Evolutionary conservation across 805 yeast genomes (phyloP).

Genomic region (Yamadazyma philogaea): DNA sequence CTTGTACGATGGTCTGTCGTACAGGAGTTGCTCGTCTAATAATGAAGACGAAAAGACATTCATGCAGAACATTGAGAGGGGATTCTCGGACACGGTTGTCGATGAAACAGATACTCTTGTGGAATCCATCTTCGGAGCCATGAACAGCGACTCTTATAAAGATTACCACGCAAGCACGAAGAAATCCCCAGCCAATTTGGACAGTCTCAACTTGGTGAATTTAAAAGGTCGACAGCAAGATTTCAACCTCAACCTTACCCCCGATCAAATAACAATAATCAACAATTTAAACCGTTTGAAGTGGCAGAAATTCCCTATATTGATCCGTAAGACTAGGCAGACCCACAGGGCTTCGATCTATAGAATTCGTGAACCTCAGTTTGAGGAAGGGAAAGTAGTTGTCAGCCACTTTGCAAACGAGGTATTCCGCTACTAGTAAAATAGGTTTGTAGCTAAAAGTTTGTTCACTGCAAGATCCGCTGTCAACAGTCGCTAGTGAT

Average conservation of each 20-base stretch:
- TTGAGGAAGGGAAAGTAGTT: conserved; percentile 68
- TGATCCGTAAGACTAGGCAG: conserved; percentile 60
- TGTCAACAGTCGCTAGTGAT: too few relatives aligned
- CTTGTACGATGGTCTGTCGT: conserved; percentile 19
- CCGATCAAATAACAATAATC: conserved; percentile 51
- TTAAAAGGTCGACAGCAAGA: conserved; percentile 19
- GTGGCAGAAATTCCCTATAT: conserved; percentile 73
- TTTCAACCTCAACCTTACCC: conserved; percentile 35
- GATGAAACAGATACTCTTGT: conserved; percentile 64
- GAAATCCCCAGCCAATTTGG: conserved; percentile 1
- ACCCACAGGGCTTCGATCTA: conserved; percentile 84
- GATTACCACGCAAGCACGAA: conserved; percentile 7
- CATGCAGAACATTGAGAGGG: conserved; percentile 15
- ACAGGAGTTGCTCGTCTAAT: not conserved
- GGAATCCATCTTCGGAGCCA: conserved; percentile 61
- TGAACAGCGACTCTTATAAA: conserved; percentile 35
- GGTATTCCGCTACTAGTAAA: conserved; percentile 17
- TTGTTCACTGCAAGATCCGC: too few relatives aligned
- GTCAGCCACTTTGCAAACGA: conserved; percentile 59
- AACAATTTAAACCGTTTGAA: conserved; percentile 51
- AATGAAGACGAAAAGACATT: conserved; percentile 4
- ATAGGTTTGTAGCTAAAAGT: not conserved
- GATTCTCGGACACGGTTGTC: conserved; percentile 35
- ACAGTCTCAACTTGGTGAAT: conserved; percentile 14
- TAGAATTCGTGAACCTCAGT: conserved; percentile 47